phyloP scores from a whole-genome alignment of 345 rosid genomes.

The Murraya paniculata region DNA sequence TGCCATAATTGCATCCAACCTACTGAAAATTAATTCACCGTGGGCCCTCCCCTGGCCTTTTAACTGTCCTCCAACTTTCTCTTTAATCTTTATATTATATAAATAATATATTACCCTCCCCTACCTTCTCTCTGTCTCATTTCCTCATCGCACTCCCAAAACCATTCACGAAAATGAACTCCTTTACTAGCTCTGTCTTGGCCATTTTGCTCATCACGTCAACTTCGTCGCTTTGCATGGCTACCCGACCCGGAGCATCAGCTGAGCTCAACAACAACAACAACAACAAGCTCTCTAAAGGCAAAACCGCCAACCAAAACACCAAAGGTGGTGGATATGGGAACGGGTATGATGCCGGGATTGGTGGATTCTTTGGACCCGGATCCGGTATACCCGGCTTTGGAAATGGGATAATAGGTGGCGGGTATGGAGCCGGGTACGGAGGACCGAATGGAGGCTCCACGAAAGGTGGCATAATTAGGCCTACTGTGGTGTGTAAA shows the following conservation, averaged over 20 bases:
- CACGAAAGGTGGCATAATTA: slow-evolving; percentile 55
- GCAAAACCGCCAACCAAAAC: slow-evolving; percentile 18
- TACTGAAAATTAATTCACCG: slow-evolving; percentile 12
- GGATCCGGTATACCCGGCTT: slow-evolving; percentile 55
- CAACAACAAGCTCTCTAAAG: neutral
- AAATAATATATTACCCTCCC: neutral
- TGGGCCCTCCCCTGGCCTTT: slow-evolving; percentile 19
- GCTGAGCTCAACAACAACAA: slow-evolving; percentile 18
- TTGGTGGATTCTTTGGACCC: slow-evolving; percentile 48
- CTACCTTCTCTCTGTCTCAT: neutral
- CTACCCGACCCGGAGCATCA: slow-evolving; percentile 43
- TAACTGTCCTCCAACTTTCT: slow-evolving; percentile 37
- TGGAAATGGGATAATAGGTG: slow-evolving; percentile 46
- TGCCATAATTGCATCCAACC: slow-evolving; percentile 37
- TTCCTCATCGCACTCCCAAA: neutral
- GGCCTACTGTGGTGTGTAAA: slow-evolving; percentile 67
- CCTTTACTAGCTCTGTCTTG: slow-evolving; percentile 23
- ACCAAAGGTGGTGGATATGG: slow-evolving; percentile 20
- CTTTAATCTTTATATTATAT: neutral
- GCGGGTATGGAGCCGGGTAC: slow-evolving; percentile 64
- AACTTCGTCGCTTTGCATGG: slow-evolving; percentile 21
- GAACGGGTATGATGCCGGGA: slow-evolving; percentile 23
- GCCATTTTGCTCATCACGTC: slow-evolving; percentile 32
- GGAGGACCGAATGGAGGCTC: slow-evolving; percentile 75
- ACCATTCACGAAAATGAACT: slow-evolving; percentile 27